Evolutionary conservation across 2,329 filamentous ascomycete genomes (phyloP).

Genomic region (Verticillium alfalfae): DNA sequence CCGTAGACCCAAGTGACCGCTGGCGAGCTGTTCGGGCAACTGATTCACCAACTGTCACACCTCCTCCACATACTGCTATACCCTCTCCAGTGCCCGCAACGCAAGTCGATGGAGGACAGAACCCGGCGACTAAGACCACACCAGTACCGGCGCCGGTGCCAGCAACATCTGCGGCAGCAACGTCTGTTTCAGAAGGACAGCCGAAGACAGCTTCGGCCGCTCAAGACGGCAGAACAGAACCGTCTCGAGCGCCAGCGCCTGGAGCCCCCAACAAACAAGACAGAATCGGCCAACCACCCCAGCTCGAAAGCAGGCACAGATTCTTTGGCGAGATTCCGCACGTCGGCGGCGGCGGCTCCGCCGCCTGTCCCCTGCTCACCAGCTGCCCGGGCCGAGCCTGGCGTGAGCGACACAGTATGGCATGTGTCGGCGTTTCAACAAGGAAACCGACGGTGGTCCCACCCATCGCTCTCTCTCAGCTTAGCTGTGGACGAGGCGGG

Average conservation of each 20-base stretch:
- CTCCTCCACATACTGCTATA: background rate
- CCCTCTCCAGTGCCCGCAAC: too few species aligned
- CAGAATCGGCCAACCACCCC: background rate
- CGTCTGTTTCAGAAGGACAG: too few species aligned
- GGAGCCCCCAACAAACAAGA: background rate
- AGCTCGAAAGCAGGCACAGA: background rate
- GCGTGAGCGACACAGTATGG: background rate
- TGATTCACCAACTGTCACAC: slow-evolving; percentile 4
- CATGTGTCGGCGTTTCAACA: slow-evolving; percentile 6
- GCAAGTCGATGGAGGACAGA: background rate
- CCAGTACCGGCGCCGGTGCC: background rate
- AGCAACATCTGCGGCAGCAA: too few species aligned
- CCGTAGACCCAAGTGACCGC: background rate
- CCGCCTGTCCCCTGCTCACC: background rate
- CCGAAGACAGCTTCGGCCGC: too few species aligned
- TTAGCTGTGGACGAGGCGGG: slow-evolving; percentile 4
- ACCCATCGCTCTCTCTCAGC: slow-evolving; percentile 1
- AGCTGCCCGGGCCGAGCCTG: background rate
- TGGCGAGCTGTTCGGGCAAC: slow-evolving; percentile 8
- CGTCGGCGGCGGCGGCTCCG: background rate
- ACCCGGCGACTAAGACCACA: background rate
- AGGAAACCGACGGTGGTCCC: slow-evolving; percentile 5
- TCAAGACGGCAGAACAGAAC: too few species aligned
- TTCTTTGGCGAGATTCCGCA: background rate
- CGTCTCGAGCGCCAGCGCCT: background rate